Evolutionary conservation across 306 rosid species (phyloP).

Genomic region (Ochetophila trinervis): DNA sequence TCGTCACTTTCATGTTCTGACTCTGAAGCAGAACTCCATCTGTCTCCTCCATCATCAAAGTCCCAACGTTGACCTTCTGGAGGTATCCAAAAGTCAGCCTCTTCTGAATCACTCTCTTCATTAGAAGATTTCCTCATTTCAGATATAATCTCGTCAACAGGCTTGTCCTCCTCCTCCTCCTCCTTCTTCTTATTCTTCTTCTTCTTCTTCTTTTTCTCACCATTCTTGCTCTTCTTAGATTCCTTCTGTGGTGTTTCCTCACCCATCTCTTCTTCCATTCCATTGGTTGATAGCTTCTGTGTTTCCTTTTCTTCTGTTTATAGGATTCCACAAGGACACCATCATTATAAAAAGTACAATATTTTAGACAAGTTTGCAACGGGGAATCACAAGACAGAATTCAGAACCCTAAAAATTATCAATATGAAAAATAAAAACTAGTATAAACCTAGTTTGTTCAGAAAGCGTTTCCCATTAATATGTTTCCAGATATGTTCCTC

Average conservation of each 20-base stretch:
- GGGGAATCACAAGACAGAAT: neutral
- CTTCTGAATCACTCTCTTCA: conserved; percentile 51
- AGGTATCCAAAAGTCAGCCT: conserved; percentile 82
- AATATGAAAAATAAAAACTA: conserved; percentile 10
- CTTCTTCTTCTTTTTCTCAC: conserved; percentile 36
- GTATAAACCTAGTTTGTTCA: conserved; percentile 78
- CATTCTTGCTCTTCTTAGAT: conserved; percentile 28
- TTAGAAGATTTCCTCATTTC: conserved; percentile 40
- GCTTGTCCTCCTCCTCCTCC: conserved; percentile 29
- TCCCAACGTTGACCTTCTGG: conserved; percentile 89
- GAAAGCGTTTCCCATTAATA: conserved; percentile 82
- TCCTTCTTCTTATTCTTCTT: conserved; percentile 42
- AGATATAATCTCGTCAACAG: conserved; percentile 45
- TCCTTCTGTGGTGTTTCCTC: conserved; percentile 32
- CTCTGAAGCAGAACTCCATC: conserved; percentile 75
- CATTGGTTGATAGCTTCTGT: conserved; percentile 33
- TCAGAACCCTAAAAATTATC: neutral
- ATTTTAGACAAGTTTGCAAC: conserved; percentile 1
- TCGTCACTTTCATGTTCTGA: conserved; percentile 53
- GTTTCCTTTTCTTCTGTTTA: conserved; percentile 68
- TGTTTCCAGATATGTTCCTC: conserved; percentile 99
- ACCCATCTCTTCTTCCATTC: conserved; percentile 38
- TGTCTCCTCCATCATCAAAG: conserved; percentile 66
- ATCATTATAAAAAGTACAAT: conserved; percentile 5
- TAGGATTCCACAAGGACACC: neutral